Evolutionary conservation across 1,284 basidiomycete species (phyloP).

Genomic region (Malassezia arunalokei): DNA sequence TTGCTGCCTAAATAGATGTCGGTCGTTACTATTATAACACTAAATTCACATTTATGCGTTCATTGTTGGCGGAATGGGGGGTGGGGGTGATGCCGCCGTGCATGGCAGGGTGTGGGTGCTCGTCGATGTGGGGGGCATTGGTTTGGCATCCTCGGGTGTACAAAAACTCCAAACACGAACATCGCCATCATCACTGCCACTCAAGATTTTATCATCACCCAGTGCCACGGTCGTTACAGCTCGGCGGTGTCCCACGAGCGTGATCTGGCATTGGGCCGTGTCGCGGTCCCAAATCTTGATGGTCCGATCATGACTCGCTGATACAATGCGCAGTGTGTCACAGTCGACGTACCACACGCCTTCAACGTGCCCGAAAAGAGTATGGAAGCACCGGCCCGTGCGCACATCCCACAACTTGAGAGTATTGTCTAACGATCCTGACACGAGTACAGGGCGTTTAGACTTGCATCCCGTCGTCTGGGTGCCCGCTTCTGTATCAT

Average conservation of each 20-base stretch:
- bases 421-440: conserved; percentile 87
- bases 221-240: conserved; percentile 82
- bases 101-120: not conserved
- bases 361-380: conserved; percentile 82
- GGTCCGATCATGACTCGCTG: conserved; percentile 80
- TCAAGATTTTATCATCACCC: conserved; percentile 88
- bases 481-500: not conserved
- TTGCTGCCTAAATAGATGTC: conserved; percentile 6
- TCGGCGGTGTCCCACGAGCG: conserved; percentile 83
- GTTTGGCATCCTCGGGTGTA: not conserved
- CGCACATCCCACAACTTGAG: conserved; percentile 94
- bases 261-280: conserved; percentile 72
- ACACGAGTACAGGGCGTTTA: conserved; percentile 59
- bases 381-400: conserved; percentile 63
- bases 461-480: not conserved
- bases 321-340: conserved; percentile 81
- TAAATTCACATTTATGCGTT: not conserved
- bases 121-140: not conserved
- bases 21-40: not conserved
- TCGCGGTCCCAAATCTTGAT: conserved; percentile 84
- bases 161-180: conserved; percentile 48
- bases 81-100: not conserved
- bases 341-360: conserved; percentile 92
- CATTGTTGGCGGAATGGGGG: not conserved
- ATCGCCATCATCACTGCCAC: conserved; percentile 78